Base-by-base conservation (phyloP, 495 filamentous ascomycete species). In the Neurospora sp. region DNA sequence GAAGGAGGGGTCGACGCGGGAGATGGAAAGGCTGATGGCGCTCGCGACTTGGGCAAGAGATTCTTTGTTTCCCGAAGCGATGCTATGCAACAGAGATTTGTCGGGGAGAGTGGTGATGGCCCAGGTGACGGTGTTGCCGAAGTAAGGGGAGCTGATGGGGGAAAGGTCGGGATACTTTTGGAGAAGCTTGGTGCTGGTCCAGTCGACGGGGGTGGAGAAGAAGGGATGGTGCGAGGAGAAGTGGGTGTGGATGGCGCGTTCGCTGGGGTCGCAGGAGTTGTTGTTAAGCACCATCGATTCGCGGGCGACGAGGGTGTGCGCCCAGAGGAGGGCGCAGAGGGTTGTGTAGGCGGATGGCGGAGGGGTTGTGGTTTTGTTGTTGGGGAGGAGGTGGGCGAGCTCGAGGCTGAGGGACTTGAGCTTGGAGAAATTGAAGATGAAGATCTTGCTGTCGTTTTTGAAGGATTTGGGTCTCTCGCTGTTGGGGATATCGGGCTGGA, bases 391-490 rank as follows among this genome's bases (percentile, higher is more conserved):
- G 0, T n/a, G 38, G 12, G n/a, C 35, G 40, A 71, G 70, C 10
- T 31, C 42, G 9, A 59, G 0, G 5, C 37, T 27, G 1, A 71
- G n/a, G 18, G 16, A 5, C 1, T 71, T 40, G 37, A 71, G 71
- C n/a, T 68, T 71, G 35, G 41, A 7, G 1, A 35, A 73, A 14
- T 61, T 76, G 70, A 82, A 81, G 27, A 80, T 76, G 73, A 82
- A 82, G 37, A 81, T 80, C 70, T 75, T 82, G 75, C 78, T 79
- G 69, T 74, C 73, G 59, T 75, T 80, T 69, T 76, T 68, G 41
- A 81, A 27, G 47, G 47, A 20, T 1, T n/a, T 5, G 0, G 45
- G 45, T 75, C n/a, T 73, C 59, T 76, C 22, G 20, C 70, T 45
- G 6, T 78, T 75, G 31, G 71, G 69, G 31, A 79, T 71, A 12